Percentiles rank a stretch among this genome's conserved stretches.
Evolutionary conservation across 108 stramenopile species (phyloP).

Genomic region (Cyclostephanos tholiformis): DNA sequence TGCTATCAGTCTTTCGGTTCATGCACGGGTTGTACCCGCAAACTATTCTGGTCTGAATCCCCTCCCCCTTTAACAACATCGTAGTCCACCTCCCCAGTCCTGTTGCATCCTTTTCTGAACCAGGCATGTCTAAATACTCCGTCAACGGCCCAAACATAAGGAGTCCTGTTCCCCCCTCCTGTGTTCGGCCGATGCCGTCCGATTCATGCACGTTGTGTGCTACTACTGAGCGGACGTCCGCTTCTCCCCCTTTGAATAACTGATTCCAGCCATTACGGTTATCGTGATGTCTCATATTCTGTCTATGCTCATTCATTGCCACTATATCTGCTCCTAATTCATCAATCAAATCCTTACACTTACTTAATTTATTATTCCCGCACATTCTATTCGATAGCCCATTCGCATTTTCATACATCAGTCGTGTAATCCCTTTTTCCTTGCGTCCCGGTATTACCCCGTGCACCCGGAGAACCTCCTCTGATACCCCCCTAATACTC

Average conservation of each 20-base stretch:
- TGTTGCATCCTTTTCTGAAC: neutral
- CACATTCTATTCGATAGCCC: neutral
- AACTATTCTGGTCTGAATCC: neutral
- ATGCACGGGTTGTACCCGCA: slow-evolving; percentile 14
- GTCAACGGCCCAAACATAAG: neutral
- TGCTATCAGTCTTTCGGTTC: neutral
- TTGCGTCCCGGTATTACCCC: neutral
- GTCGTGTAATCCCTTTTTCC: neutral
- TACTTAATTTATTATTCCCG: neutral
- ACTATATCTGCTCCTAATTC: neutral
- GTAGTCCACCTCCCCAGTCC: neutral
- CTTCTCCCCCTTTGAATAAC: slow-evolving; percentile 13
- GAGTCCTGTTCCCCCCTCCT: slow-evolving; percentile 4
- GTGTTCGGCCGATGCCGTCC: neutral
- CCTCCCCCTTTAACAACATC: neutral
- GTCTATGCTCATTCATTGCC: neutral
- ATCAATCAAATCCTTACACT: neutral
- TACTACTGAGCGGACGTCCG: neutral
- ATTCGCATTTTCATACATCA: neutral
- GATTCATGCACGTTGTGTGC: neutral
- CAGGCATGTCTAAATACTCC: neutral
- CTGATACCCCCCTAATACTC: neutral
- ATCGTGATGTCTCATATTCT: neutral
- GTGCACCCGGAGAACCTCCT: slow-evolving; percentile 1
- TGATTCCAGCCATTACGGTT: slow-evolving; percentile 9